A percentile compares a stretch with the other conserved stretches of the same genome.
phyloP scores from a whole-genome alignment of 345 rosid species.

The Sonneratia alba region DNA sequence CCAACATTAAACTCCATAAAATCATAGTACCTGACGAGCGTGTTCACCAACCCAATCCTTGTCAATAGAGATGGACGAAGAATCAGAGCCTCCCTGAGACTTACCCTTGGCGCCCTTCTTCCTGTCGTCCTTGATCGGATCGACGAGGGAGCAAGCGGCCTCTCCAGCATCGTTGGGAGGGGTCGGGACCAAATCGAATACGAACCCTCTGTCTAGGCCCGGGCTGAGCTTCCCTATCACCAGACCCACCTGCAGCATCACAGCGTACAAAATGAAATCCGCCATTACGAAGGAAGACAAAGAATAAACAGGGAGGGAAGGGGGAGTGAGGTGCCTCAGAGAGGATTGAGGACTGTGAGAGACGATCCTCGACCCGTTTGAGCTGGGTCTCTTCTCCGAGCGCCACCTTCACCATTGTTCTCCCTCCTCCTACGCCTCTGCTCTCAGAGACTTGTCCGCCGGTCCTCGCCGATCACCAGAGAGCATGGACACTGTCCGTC shows the following conservation, averaged over 20 bases:
- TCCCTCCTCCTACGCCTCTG: neutral
- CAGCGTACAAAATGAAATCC: neutral
- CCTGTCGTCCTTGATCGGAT: conserved; percentile 42
- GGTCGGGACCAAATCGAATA: conserved; percentile 72
- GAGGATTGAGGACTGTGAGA: conserved; percentile 52
- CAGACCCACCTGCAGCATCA: conserved; percentile 57
- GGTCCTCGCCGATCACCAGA: neutral
- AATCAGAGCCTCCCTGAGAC: conserved; percentile 44
- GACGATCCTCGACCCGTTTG: conserved; percentile 57
- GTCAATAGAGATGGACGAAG: conserved; percentile 51
- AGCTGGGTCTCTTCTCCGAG: conserved; percentile 78
- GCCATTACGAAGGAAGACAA: neutral
- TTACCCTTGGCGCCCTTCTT: conserved; percentile 54
- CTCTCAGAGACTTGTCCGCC: neutral
- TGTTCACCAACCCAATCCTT: conserved; percentile 89
- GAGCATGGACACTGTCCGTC: neutral
- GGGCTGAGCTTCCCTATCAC: conserved; percentile 86
- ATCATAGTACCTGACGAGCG: conserved; percentile 62
- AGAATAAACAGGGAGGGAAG: neutral
- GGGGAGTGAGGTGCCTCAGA: conserved; percentile 36
- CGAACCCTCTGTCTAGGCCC: conserved; percentile 64
- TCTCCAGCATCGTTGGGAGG: conserved; percentile 68
- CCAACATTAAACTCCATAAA: neutral
- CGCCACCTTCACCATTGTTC: conserved; percentile 73
- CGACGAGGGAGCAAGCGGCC: conserved; percentile 60